A percentile compares a stretch with the other conserved stretches of the same genome.
Conservation (phyloP, 768 basidiomycete species). For the Multifurca ochricompacta region DNA sequence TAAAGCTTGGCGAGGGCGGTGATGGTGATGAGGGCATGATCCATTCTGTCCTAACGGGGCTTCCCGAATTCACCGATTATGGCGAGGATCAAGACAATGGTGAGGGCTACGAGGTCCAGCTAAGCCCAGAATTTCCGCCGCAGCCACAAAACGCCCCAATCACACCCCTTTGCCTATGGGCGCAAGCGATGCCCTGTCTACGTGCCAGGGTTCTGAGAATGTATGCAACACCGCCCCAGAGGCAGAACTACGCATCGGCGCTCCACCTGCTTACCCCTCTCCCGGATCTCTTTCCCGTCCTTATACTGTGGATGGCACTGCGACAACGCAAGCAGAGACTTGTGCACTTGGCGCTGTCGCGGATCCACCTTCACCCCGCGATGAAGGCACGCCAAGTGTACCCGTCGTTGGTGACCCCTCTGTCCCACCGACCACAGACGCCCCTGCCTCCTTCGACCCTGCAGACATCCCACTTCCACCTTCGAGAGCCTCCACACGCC, state of each 20-base stretch:
- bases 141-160: background rate
- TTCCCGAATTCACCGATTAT: conserved; percentile 52
- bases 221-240: background rate
- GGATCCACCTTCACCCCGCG: background rate
- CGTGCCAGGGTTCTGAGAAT: background rate
- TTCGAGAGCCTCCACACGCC: conserved; percentile 5
- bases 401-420: background rate
- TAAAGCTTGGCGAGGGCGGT: conserved; percentile 52
- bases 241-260: background rate
- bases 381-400: background rate
- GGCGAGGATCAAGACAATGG: conserved; percentile 14
- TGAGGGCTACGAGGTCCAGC: background rate
- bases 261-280: background rate
- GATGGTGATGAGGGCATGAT: conserved; percentile 81
- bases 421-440: background rate
- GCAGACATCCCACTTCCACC: conserved; percentile 14
- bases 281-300: background rate
- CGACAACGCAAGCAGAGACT: background rate
- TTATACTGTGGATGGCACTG: background rate
- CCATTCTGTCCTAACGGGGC: conserved; percentile 60
- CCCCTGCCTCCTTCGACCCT: background rate
- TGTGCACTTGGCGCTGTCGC: background rate
- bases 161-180: background rate
- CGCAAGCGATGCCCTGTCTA: background rate
- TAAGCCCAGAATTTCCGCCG: background rate